Evolutionary conservation across 2,329 filamentous ascomycete species (phyloP), one percentile per base, ranked within the genome.

Genomic region (Aspergillus eucalypticola): DNA sequence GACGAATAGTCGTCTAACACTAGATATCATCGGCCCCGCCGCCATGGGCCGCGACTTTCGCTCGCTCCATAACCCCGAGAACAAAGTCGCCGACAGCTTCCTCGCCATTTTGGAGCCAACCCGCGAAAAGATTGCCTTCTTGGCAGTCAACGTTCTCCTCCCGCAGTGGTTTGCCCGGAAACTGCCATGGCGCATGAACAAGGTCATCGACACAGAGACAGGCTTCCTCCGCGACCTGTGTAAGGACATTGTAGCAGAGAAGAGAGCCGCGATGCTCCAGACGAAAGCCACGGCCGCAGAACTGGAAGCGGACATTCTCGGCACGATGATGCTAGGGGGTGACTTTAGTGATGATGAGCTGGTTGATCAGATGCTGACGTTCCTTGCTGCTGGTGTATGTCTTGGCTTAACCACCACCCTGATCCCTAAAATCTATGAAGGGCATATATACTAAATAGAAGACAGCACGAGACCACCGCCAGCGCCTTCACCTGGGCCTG

Each of bases 11-110:
- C 81, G 84, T 3, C 79, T 83, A 2, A 85, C 84, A 0, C 78
- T 86, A 8, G 84, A 86, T 62, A 84, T 86, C 48, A 86, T 87
- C 53, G 84, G 84, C 1, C 72, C 83, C 1, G 82, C 83, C 1
- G 84, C 83, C 13, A 82, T 86, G 77, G 83, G 83, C 7, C 78
- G 82, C 25, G 84, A 86, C 62, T 87, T 87, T 65, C 75, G 81
- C 50, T 77, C 83, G 0, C 71, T 86, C 1, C 70, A 79, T 5
- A 76, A 85, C 55, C 79, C 80, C 0, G 71, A 79, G 46, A 85
- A 83, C 67, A 79, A 81, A 60, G 77, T 86, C n/a, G 81, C 80
- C 42, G 71, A 77, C 44, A 83, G 79, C 8, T 86, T 86, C 67
- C 73, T 79, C 15, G 76, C 69, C 1, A 81, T 86, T 42, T 82